Base-by-base conservation (phyloP, 2,329 filamentous ascomycete genomes). In the Dryadomyces quercus-mongolicae region DNA sequence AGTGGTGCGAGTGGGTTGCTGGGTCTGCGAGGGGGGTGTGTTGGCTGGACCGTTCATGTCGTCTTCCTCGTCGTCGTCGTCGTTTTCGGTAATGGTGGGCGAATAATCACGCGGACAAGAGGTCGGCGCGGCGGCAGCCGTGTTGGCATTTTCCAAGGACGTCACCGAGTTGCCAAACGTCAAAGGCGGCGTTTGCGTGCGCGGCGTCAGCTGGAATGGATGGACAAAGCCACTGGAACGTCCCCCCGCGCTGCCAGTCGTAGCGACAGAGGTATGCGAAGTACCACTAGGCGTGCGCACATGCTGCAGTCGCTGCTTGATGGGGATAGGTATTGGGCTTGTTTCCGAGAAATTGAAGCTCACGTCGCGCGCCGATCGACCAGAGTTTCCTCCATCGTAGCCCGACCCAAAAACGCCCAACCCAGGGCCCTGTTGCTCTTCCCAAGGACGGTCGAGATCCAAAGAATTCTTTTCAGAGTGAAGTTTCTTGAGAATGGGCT, bases 191-290 rank as follows among this genome's bases (percentile, higher is more conserved):
- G 80, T 82, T 48, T 78, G 76, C 1, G 78, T 78, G 44, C 78
- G 74, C 36, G 81, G 81, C 9, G 72, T 82, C 67, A 84, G 81
- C 63, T 83, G 79, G 60, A 82, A 84, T 25, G 81, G 81, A 62
- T 84, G 81, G 20, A 83, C 73, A 62, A 84, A 84, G 36, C 71
- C 64, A 55, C 71, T 71, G 55, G 68, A 70, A 55, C 75, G 71
- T 53, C 68, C 54, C 10, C 59, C 72, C 59, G 77, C 81, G 60
- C 78, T 82, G 57, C 70, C 74, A 51, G 73, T 74, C 25, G 78
- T 80, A 8, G 76, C 72, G 53, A 78, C 71, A 10, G 79, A 82
- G 58, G 71, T 67, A 62, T 81, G 77, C 22, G 78, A 82, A 51
- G 74, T 73, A 55, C 76, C 78, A 62, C 78, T 81, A 54, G 78